These are phyloP conservation scores for Fraxinus albicans DNA, from an alignment of 305 asterid genomes.

Conservation along the genomic window DNA sequence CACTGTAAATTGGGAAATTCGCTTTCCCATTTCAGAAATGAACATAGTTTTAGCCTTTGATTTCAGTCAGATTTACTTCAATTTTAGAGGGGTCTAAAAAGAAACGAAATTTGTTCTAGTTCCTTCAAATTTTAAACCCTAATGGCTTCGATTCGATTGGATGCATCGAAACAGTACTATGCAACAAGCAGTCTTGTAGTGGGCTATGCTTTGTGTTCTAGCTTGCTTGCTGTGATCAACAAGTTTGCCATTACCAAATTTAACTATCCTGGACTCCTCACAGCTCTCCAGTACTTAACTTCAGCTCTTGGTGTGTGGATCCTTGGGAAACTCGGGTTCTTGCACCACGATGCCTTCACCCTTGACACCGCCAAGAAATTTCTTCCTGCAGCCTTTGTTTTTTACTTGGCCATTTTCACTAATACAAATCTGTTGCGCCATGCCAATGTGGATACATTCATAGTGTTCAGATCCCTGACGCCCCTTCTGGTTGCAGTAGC, in stretches of 20 bases:
- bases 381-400: conserved; percentile 87
- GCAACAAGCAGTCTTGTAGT: conserved; percentile 77
- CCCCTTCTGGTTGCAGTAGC: conserved; percentile 93
- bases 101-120: neutral
- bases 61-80: neutral
- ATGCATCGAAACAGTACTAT: conserved; percentile 61
- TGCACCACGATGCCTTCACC: conserved; percentile 76
- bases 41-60: neutral
- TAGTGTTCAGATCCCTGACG: conserved; percentile 79
- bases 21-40: neutral
- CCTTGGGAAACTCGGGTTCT: conserved; percentile 72
- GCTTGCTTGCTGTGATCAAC: conserved; percentile 88
- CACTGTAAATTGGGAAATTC: neutral
- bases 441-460: conserved; percentile 94
- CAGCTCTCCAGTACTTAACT: conserved; percentile 84
- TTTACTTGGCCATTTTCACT: conserved; percentile 84
- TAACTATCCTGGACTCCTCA: conserved; percentile 88
- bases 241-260: conserved; percentile 88
- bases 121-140: neutral
- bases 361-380: conserved; percentile 80
- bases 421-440: conserved; percentile 91
- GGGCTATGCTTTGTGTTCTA: conserved; percentile 93
- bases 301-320: conserved; percentile 85
- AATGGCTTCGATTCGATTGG: conserved; percentile 58
- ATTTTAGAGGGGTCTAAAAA: neutral